Evolutionary conservation across 768 basidiomycete species (phyloP), one percentile per base, ranked within the genome.

Genomic region (Mycena floridula): DNA sequence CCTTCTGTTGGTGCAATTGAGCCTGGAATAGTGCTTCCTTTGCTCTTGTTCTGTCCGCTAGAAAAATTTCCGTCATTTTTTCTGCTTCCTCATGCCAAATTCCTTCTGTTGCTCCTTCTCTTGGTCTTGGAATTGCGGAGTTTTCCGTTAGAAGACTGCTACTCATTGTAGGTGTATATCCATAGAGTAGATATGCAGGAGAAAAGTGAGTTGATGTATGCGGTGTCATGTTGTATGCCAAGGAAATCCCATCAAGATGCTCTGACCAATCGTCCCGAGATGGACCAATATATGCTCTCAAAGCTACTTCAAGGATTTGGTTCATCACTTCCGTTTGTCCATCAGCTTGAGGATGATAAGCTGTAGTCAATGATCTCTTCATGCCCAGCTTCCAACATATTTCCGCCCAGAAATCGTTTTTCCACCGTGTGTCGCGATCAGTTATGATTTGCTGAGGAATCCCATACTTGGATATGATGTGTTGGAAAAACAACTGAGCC

Each of bases 251-350:
- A n/a, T n/a, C n/a, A n/a, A 64, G 53, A 4, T 52, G 44, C 2
- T 45, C 20, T 2, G 37, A 5, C 62, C n/a, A 9, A 32, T 32
- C 28, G 28, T 9, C 47, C 36, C 59, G 52, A 23, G 50, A 41
- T 37, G 50, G 51, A 50, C 24, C 18, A 7, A 53, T 37, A 9
- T n/a, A 32, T 32, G 9, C 28, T 32, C 28, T 32, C 46, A 50
- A n/a, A 9, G 28, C 28, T 32, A 56, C 50, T 42, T 64, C 62
- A 3, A 64, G n/a, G 0, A 45, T 40, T 38, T 60, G 58, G 37
- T 64, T 32, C 28, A 9, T 32, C 28, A 32, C n/a, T 18, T 21
- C 20, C 8, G 37, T 38, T 38, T 38, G 12, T 9, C 37, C 37
- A 11, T 21, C 37, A 8, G 20, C 13, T 38, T 38, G 37, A 20